Conservation (phyloP, 441 rosid genomes). For the Euphorbia schlechtendalii region DNA sequence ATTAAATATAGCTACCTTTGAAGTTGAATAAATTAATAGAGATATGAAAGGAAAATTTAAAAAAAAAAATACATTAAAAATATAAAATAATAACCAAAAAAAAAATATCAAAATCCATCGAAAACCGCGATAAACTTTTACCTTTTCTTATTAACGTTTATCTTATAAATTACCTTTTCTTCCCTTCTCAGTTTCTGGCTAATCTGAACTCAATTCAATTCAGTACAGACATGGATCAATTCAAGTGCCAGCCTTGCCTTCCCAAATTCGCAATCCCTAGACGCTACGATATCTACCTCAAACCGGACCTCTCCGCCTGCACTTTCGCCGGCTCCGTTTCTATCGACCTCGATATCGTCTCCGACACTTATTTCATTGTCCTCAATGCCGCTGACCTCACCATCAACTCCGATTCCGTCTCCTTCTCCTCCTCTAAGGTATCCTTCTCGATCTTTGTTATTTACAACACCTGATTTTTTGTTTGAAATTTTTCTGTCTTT, state of each 20-base stretch:
- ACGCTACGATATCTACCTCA: conserved; percentile 68
- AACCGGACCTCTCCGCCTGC: conserved; percentile 73
- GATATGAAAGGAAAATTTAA: no score
- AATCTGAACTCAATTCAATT: not conserved
- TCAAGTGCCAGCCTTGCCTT: conserved; percentile 78
- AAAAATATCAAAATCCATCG: no score
- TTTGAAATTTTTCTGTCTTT: not conserved
- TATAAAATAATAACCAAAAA: no score
- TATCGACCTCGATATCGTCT: conserved; percentile 51
- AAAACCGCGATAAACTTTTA: no score
- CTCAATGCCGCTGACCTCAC: conserved; percentile 89
- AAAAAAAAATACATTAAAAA: no score
- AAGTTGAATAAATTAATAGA: no score
- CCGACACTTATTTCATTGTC: conserved; percentile 61
- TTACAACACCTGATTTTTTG: not conserved
- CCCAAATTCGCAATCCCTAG: conserved; percentile 78
- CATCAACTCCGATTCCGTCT: conserved; percentile 38
- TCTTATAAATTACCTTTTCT: no score
- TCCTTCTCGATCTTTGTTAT: not conserved
- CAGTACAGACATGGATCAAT: conserved; percentile 55
- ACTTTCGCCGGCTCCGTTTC: conserved; percentile 63
- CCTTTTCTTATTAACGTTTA: no score
- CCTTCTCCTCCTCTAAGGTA: conserved; percentile 61
- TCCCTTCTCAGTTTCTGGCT: not conserved
- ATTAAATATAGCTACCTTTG: no score